These are phyloP conservation scores for Oenanthe javanica DNA, from an alignment of 140 eudicot genomes.

Conservation along the genomic window DNA sequence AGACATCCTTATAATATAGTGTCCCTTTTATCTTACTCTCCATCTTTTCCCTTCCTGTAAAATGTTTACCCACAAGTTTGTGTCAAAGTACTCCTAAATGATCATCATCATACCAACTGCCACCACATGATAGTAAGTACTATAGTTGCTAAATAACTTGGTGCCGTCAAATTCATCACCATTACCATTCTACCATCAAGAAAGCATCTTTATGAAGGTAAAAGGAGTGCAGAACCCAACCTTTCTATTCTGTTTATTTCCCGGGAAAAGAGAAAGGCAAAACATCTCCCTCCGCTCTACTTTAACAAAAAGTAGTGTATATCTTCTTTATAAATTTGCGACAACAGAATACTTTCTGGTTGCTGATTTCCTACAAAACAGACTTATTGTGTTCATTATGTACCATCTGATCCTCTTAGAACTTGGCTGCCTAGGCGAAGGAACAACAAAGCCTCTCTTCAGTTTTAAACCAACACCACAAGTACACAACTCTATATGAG, in stretches of 20 bases:
- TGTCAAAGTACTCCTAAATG: neutral
- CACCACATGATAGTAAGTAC: neutral
- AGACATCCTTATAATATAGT: neutral
- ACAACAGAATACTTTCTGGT: no score
- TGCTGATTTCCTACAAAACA: neutral
- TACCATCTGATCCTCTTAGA: neutral
- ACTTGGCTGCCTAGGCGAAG: neutral
- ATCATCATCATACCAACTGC: neutral
- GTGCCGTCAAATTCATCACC: neutral
- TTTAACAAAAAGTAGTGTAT: no score
- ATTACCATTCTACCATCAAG: neutral
- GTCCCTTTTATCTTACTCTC: neutral
- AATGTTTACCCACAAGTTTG: neutral
- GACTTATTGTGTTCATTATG: neutral
- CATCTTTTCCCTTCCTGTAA: neutral
- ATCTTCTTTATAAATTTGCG: no score
- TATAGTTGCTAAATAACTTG: no score
- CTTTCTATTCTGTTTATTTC: constrained; percentile 42
- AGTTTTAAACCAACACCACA: neutral
- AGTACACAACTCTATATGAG: neutral
- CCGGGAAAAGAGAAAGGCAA: constrained; percentile 58
- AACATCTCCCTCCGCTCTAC: constrained; percentile 67
- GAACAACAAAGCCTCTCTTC: neutral
- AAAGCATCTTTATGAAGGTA: neutral
- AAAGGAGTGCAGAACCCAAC: constrained; percentile 22